phyloP scores from a whole-genome alignment of 495 filamentous ascomycete species.

The Evernia prunastri region DNA sequence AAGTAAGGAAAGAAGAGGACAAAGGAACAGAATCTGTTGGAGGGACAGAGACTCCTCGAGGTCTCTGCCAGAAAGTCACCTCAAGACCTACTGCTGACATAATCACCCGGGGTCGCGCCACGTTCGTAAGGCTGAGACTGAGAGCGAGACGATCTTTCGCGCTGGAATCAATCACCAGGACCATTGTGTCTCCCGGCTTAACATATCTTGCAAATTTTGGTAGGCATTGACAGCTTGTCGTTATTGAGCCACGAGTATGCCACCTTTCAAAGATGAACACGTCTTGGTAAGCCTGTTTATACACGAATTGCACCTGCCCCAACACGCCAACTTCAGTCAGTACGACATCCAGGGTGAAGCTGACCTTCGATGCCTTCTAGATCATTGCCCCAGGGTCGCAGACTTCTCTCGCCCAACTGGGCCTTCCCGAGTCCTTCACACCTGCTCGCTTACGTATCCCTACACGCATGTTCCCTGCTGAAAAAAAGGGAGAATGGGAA shows the following conservation, averaged over 20 bases:
- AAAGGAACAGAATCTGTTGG: too few relatives aligned
- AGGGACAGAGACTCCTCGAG: too few relatives aligned
- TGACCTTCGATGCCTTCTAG: slow-evolving; percentile 35
- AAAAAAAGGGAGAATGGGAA: slow-evolving; percentile 72
- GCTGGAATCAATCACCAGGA: neutral
- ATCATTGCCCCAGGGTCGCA: slow-evolving; percentile 93
- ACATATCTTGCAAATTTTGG: too few relatives aligned
- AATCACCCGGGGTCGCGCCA: too few relatives aligned
- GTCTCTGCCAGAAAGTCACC: neutral
- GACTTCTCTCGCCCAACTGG: slow-evolving; percentile 88
- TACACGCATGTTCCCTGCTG: slow-evolving; percentile 88
- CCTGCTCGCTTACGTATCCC: slow-evolving; percentile 73
- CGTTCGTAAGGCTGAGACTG: slow-evolving; percentile 3
- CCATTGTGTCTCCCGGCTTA: neutral
- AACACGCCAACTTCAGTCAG: neutral
- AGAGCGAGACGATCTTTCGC: neutral
- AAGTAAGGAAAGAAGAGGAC: too few relatives aligned
- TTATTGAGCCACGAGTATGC: slow-evolving; percentile 40
- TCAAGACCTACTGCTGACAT: neutral
- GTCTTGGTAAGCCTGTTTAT: slow-evolving; percentile 49
- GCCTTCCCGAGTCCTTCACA: slow-evolving; percentile 83
- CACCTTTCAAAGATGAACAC: slow-evolving; percentile 72
- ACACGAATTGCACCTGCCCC: neutral
- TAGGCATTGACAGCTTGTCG: neutral
- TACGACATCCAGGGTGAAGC: slow-evolving; percentile 10